Evolutionary conservation across 2,329 filamentous ascomycete genomes (phyloP), one percentile per base, ranked within the genome.

Genomic region (Cyphellophora europaea): DNA sequence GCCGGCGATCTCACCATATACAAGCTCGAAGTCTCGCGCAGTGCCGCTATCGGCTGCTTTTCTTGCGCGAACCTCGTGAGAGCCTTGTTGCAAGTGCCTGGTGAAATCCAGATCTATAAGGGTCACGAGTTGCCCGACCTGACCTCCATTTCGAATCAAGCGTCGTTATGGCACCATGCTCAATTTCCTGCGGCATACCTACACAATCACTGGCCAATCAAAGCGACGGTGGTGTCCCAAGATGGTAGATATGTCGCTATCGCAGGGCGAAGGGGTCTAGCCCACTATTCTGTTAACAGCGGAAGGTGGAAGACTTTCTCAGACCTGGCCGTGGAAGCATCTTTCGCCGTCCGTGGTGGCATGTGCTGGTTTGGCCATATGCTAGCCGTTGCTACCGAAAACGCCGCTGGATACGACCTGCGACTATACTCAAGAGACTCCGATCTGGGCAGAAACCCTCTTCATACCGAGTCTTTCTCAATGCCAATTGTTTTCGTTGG

Each of bases 341-440:
- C 88, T 43, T 98, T 98, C 54, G 77, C 86, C 15, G 85, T 98
- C 11, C 72, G 88, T 43, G 91, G 91, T 32, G 91, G 91, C 5
- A 94, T 98, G 88, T 96, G 89, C 56, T 98, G 91, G 91, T 88
- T 93, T 54, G 87, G 93, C 47, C 89, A 98, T 59, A 83, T 96
- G 19, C 69, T 98, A 12, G 84, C 96, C 37, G 88, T 87, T 25
- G 87, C 89, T 3, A 80, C 95, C n/a, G 91, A 98, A 58, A 79
- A 77, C 35, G 83, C 82, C 47, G 74, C 79, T 46, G 78, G 78
- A 14, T 87, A 87, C 50, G 82, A 94, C 68, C 63, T 98, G 32
- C 82, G 91, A n/a, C 69, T 98, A 11, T 96, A 89, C 58, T 94
- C 89, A 1, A 77, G 93, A 38, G 91, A 98, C 56, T 71, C 80